Percentiles rank a stretch among this genome's conserved stretches.
These are phyloP conservation scores for Sugiyamaella castrensis DNA, from an alignment of 1,139 yeast genomes.

Conservation along the genomic window DNA sequence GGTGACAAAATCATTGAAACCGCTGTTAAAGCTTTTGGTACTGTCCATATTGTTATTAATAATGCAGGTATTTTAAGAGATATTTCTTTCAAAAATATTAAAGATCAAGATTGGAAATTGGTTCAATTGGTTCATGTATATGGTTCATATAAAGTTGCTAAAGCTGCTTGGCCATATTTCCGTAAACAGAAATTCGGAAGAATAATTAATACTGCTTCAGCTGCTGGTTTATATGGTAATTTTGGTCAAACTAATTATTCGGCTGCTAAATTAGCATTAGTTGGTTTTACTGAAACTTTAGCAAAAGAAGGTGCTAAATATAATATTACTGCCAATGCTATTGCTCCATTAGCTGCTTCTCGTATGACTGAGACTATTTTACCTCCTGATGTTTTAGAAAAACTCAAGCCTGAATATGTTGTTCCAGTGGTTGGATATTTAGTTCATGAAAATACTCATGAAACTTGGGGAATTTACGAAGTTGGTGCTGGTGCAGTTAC, in stretches of 20 bases:
- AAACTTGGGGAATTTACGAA: conserved; percentile 77
- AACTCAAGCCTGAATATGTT: conserved; percentile 80
- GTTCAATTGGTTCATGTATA: conserved; percentile 84
- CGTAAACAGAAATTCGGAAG: conserved; percentile 84
- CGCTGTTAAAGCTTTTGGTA: conserved; percentile 82
- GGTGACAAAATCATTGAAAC: conserved; percentile 85
- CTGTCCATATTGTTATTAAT: conserved; percentile 85
- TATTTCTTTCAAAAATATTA: conserved; percentile 69
- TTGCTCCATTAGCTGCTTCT: conserved; percentile 93
- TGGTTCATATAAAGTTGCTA: conserved; percentile 83
- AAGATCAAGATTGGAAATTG: conserved; percentile 71
- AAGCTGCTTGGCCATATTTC: conserved; percentile 92
- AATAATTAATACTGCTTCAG: conserved; percentile 87
- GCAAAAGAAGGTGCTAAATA: conserved; percentile 90
- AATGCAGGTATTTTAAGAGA: conserved; percentile 91
- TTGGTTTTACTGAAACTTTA: conserved; percentile 89
- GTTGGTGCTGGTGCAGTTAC: conserved; percentile 93
- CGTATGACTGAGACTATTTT: conserved; percentile 92
- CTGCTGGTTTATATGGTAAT: conserved; percentile 95
- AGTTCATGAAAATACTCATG: conserved; percentile 58
- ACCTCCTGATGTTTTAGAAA: conserved; percentile 80
- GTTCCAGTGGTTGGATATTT: conserved; percentile 86
- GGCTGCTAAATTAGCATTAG: conserved; percentile 86
- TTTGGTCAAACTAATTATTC: conserved; percentile 97
- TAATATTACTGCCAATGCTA: conserved; percentile 79